Base-by-base conservation (phyloP, 495 filamentous ascomycete species). In the Daldinia vernicosa region DNA sequence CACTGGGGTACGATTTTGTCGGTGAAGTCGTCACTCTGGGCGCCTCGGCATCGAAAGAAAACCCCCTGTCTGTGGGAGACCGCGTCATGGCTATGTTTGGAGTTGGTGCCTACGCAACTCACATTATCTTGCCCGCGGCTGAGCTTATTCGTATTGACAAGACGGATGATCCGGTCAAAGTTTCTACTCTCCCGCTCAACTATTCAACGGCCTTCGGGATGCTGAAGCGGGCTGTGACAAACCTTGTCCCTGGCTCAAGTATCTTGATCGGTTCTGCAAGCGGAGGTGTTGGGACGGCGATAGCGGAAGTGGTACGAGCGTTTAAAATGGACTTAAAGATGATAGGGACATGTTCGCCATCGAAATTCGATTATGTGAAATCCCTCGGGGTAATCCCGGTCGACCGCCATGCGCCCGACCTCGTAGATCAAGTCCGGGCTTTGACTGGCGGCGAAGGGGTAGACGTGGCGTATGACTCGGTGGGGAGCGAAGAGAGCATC, bases 361-460 rank as follows among this genome's bases (percentile, higher is more conserved):
- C 39, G 17, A 51, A 51, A 4, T 51, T 50, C 17, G 58, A 35
- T n/a, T 61, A 61, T 61, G 17, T 61, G n/a, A 61, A 61, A 15
- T 61, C 58, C 7, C 17, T 47, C 1, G 19, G 43, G 43, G 43
- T 47, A 9, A 24, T 24, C 24, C 43, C 43, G 19, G 4, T 47
- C 43, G 19, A 47, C 9, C 43, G 19, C 19, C 43, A 22, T 24
- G 19, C 43, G 19, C 43, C 43, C 0, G 43, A 47, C 22, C 17
- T 47, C 19, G 19, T 47, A 24, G 17, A 24, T 1, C 43, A 47
- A 47, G 19, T 47, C 17, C 17, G 43, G 8, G 43, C 43, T 6
- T 22, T 47, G 2, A 47, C 43, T 24, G 19, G 43, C 1, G 43
- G 19, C 19, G 43, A 47, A 47, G 43, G 43, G 43, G 43, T 47